A percentile compares a stretch with the other conserved stretches of the same genome.
Conservation (phyloP, 2,329 filamentous ascomycete species). For the Penicillium glabrum region DNA sequence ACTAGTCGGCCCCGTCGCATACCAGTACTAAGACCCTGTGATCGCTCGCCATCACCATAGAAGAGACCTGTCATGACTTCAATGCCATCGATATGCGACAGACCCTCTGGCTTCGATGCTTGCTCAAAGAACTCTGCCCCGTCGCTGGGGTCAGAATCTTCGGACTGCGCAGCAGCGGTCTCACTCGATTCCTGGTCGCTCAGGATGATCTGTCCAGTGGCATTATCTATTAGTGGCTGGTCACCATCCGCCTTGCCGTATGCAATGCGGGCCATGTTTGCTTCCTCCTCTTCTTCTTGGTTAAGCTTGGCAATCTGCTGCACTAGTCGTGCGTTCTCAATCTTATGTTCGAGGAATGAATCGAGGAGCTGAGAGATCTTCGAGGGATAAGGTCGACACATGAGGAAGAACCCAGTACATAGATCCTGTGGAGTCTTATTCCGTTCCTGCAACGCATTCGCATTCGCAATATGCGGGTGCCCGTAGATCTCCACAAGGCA, state of each 20-base stretch:
- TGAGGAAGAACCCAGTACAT: slow-evolving; percentile 90
- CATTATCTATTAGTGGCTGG: slow-evolving; percentile 3
- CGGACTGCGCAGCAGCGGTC: slow-evolving; percentile 29
- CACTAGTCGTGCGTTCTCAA: slow-evolving; percentile 85
- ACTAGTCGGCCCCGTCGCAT: slow-evolving; percentile 78
- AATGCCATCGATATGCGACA: slow-evolving; percentile 79
- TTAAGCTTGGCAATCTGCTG: slow-evolving; percentile 83
- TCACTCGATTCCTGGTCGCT: slow-evolving; percentile 36
- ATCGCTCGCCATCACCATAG: slow-evolving; percentile 86
- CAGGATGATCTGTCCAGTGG: slow-evolving; percentile 17
- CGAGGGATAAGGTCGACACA: slow-evolving; percentile 85
- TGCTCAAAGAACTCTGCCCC: slow-evolving; percentile 79
- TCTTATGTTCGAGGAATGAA: slow-evolving; percentile 94
- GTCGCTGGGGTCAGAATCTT: slow-evolving; percentile 46
- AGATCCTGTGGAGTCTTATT: slow-evolving; percentile 64
- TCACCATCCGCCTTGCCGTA: slow-evolving; percentile 29
- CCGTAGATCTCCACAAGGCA: slow-evolving; percentile 88
- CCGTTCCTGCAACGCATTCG: slow-evolving; percentile 62
- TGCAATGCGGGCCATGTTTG: slow-evolving; percentile 64
- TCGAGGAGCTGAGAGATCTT: slow-evolving; percentile 83
- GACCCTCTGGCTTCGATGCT: slow-evolving; percentile 77
- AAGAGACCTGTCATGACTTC: slow-evolving; percentile 89
- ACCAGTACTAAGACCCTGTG: slow-evolving; percentile 82
- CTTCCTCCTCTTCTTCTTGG: slow-evolving; percentile 79
- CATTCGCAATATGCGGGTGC: slow-evolving; percentile 78